phyloP scores from a whole-genome alignment of 176 grass and related monocot species.

The Oryza longistaminata region DNA sequence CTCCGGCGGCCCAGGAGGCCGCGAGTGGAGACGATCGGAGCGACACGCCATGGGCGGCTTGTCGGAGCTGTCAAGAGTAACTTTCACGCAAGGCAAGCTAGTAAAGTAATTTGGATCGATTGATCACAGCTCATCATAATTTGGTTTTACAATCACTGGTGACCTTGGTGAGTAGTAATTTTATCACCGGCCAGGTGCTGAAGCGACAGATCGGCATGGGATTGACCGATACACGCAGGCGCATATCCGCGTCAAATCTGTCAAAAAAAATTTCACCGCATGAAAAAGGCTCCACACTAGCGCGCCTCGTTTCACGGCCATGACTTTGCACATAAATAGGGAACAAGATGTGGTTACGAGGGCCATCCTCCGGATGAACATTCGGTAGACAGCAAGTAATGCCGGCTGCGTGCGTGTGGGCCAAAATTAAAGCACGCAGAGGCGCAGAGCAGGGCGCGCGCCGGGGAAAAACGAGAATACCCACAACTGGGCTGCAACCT shows the following conservation, averaged over 20 bases:
- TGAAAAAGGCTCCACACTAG: neutral
- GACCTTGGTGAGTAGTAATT: no score
- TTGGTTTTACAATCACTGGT: no score
- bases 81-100: slow-evolving; percentile 25
- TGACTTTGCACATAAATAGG: slow-evolving; percentile 9
- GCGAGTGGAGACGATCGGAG: neutral
- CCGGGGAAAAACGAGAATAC: neutral
- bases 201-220: neutral
- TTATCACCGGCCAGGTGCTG: neutral
- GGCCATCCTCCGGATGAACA: neutral
- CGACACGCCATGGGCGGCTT: slow-evolving; percentile 17
- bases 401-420: slow-evolving; percentile 1
- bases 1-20: neutral
- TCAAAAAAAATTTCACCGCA: neutral
- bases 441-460: neutral
- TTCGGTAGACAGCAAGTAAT: neutral
- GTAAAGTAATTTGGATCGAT: neutral
- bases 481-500: neutral
- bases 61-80: slow-evolving; percentile 10
- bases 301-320: slow-evolving; percentile 28
- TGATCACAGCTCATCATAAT: neutral
- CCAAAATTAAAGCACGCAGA: neutral
- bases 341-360: slow-evolving; percentile 35
- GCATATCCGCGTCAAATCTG: neutral
- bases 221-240: neutral